Conservation (phyloP, 352 stramenopile genomes). For the Globisporangium paroecandrum region DNA sequence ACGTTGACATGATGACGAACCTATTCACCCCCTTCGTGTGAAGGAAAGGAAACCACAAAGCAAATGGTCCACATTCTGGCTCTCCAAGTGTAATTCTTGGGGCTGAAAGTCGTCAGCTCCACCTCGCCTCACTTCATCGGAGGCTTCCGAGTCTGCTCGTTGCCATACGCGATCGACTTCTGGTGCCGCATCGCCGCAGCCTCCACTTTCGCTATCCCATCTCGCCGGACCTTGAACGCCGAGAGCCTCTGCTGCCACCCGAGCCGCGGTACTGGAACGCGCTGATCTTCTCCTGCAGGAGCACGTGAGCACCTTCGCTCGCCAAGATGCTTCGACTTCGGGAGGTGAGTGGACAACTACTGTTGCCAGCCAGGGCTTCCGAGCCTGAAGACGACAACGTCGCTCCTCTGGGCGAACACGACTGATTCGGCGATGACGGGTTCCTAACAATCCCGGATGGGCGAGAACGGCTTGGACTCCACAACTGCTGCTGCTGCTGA, state of each 20-base stretch:
- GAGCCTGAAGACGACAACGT: neutral
- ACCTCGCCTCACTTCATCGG: neutral
- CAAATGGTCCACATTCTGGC: neutral
- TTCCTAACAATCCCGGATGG: neutral
- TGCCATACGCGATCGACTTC: slow-evolving; percentile 11
- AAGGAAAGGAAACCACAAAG: neutral
- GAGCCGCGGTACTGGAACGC: slow-evolving; percentile 18
- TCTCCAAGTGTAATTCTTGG: neutral
- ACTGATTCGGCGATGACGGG: neutral
- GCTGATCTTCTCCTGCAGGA: slow-evolving; percentile 20
- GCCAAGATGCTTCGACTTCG: slow-evolving; percentile 17
- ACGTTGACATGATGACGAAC: neutral
- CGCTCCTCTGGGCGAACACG: neutral
- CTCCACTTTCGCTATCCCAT: slow-evolving; percentile 1
- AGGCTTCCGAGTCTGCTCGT: slow-evolving; percentile 11
- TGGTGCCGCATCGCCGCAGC: slow-evolving; percentile 2
- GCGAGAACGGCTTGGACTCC: neutral
- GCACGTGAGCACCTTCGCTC: slow-evolving; percentile 16
- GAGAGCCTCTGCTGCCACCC: neutral
- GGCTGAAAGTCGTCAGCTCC: neutral
- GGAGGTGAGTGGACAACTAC: neutral
- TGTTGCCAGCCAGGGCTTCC: neutral
- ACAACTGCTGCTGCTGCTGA: neutral
- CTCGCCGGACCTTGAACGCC: slow-evolving; percentile 15
- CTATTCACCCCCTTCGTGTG: neutral